phyloP scores from a whole-genome alignment of 1,284 basidiomycete species.

The Ganoderma multipileum region DNA sequence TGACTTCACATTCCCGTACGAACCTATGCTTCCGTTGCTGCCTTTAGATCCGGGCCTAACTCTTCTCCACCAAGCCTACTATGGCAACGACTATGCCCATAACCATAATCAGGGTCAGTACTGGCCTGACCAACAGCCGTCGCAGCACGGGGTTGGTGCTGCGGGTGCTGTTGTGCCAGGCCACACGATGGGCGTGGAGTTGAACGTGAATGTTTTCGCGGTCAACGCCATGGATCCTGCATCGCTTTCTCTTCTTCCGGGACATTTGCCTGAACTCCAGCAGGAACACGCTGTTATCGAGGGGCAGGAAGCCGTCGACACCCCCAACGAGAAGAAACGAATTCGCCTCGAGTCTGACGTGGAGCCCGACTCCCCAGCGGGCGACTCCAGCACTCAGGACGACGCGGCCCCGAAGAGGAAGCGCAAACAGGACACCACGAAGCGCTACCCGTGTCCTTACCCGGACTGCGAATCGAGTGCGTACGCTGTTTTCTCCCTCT shows the following conservation, averaged over 20 bases:
- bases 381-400: neutral
- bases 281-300: neutral
- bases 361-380: neutral
- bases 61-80: neutral
- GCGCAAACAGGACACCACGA: conserved; percentile 12
- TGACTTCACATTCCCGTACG: neutral
- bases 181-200: conserved; percentile 1
- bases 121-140: neutral
- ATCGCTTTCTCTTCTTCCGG: neutral
- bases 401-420: neutral
- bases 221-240: conserved; percentile 2
- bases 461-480: neutral
- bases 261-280: neutral
- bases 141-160: conserved; percentile 14
- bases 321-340: too few relatives aligned
- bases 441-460: conserved; percentile 3
- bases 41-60: neutral
- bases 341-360: too few relatives aligned
- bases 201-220: neutral
- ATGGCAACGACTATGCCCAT: neutral
- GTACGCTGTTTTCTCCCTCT: neutral
- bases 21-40: neutral
- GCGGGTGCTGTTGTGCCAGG: conserved; percentile 3
- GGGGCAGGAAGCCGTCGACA: too few relatives aligned
- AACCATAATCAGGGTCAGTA: neutral